phyloP scores from a whole-genome alignment of 1,284 basidiomycete genomes.

The Vanrija sp. region DNA sequence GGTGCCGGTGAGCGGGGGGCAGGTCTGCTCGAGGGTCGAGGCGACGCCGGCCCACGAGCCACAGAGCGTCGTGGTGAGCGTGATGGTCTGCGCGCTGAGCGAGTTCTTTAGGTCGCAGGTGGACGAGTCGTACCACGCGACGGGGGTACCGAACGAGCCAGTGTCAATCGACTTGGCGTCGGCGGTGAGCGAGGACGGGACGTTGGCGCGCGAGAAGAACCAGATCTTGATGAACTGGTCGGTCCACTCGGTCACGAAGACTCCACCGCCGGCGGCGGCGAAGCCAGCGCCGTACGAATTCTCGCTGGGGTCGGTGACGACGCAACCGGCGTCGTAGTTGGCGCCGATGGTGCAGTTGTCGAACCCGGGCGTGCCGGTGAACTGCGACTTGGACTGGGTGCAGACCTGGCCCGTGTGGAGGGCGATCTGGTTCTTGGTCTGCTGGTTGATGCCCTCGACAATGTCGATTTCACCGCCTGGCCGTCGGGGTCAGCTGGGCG shows the following conservation, averaged over 20 bases:
- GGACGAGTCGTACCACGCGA: constrained; percentile 62
- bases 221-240: constrained; percentile 58
- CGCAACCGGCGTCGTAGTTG: constrained; percentile 60
- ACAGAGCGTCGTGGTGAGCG: constrained; percentile 73
- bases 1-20: constrained; percentile 44
- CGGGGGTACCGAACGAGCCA: constrained; percentile 60
- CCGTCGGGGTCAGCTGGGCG: constrained; percentile 12
- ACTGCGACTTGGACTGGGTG: constrained; percentile 3
- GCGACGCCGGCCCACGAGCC: constrained; percentile 57
- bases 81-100: constrained; percentile 58
- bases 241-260: constrained; percentile 68
- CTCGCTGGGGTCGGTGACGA: constrained; percentile 55
- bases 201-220: constrained; percentile 63
- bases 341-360: constrained; percentile 38
- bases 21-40: constrained; percentile 60
- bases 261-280: constrained; percentile 61
- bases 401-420: constrained; percentile 30
- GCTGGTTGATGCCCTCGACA: constrained; percentile 38
- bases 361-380: constrained; percentile 6
- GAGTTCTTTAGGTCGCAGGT: constrained; percentile 57
- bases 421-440: constrained; percentile 40
- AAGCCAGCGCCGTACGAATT: constrained; percentile 64
- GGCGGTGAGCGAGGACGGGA: constrained; percentile 58
- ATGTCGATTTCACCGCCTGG: not conserved
- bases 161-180: constrained; percentile 61